Evolutionary conservation across 2,329 filamentous ascomycete species (phyloP), one percentile per base, ranked within the genome.

Genomic region (Penicillium sp.): DNA sequence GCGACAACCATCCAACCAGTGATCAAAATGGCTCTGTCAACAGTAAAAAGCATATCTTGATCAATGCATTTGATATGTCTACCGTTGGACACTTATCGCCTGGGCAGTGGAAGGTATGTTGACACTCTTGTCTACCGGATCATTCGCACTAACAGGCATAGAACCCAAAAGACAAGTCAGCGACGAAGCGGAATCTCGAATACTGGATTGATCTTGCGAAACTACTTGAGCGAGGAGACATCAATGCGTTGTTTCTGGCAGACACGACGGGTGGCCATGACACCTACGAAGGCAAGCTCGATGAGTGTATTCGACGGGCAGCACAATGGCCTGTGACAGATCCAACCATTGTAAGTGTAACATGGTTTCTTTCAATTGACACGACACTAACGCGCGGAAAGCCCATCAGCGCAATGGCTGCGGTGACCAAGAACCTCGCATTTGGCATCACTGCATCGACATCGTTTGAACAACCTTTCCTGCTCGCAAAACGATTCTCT

Each of bases 11-110:
- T 42, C 15, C 28, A 47, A 18, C 23, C n/a, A 36, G 6, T 12
- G 29, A 36, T 41, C 57, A 62, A 23, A 28, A 67, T 65, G 63
- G 60, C 60, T 18, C 34, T 36, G 12, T 13, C n/a, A 46, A 42
- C 42, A 49, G 51, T 28, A 81, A 78, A 64, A 82, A 81, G 59
- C 75, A 81, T 24, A 85, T 86, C 13, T 64, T 86, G 6, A 72
- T 86, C 43, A 86, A 86, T 71, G 84, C 83, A 2, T 86, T 86
- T 58, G 84, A 86, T 53, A 86, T 86, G 83, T 83, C 77, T 2
- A 85, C 83, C 0, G 77, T 86, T 6, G 84, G 84, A 2, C 85
- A 87, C 64, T 65, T 87, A 31, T 84, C 81, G 0, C 83, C 84
- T 0, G 85, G 85, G 0, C 84, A 87, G 70, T 87, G 85, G 85